Conservation (phyloP, 1,284 basidiomycete genomes). For the Ceratobasidium sp. region DNA sequence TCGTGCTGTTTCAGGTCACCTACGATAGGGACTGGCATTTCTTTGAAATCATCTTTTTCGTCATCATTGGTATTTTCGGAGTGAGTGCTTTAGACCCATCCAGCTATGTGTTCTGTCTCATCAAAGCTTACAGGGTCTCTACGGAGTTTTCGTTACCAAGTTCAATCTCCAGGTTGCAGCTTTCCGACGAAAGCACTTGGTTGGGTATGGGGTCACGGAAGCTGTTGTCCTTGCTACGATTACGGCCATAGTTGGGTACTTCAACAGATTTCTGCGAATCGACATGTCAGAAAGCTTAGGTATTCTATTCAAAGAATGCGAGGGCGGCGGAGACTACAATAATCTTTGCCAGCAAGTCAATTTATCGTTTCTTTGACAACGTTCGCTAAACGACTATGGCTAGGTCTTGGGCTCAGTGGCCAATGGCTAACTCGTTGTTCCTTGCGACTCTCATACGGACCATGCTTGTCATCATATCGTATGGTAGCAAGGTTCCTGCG, state of each 20-base stretch:
- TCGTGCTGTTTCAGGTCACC: slow-evolving; percentile 97
- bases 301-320: slow-evolving; percentile 96
- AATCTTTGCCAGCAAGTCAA: slow-evolving; percentile 89
- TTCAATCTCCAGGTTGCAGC: slow-evolving; percentile 95
- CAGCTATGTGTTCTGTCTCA: neutral
- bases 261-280: slow-evolving; percentile 92
- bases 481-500: slow-evolving; percentile 95
- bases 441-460: slow-evolving; percentile 90
- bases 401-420: slow-evolving; percentile 91
- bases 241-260: slow-evolving; percentile 92
- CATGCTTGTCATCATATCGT: slow-evolving; percentile 88
- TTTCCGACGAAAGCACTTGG: slow-evolving; percentile 89
- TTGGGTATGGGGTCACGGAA: slow-evolving; percentile 84
- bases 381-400: neutral
- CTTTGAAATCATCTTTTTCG: slow-evolving; percentile 96
- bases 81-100: slow-evolving; percentile 55
- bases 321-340: slow-evolving; percentile 89
- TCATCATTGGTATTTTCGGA: slow-evolving; percentile 94
- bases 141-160: slow-evolving; percentile 96
- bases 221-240: slow-evolving; percentile 85
- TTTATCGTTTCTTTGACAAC: neutral
- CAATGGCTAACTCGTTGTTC: slow-evolving; percentile 90
- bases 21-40: slow-evolving; percentile 99
- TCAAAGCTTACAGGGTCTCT: slow-evolving; percentile 73
- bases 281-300: slow-evolving; percentile 99